phyloP scores from a whole-genome alignment of 306 rosid genomes.

The Clitoria ternatea region DNA sequence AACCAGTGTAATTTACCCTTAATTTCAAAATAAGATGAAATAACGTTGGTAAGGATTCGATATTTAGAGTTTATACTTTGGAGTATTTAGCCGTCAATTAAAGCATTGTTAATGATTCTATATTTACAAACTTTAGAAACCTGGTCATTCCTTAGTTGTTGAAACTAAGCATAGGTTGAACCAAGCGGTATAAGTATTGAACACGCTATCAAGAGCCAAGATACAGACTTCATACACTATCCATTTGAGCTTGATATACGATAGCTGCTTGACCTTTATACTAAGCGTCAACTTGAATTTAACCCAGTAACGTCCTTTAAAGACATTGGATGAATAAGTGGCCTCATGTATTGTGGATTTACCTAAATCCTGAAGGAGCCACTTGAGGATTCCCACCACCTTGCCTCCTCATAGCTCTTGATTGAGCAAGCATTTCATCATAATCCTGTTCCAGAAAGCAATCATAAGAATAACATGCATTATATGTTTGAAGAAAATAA shows the following conservation, averaged over 20 bases:
- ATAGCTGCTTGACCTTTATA: constrained; percentile 15
- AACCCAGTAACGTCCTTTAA: constrained; percentile 22
- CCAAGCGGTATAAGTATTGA: background rate
- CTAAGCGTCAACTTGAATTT: constrained; percentile 2
- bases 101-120: constrained; percentile 13
- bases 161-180: constrained; percentile 19
- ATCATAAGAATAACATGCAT: constrained; percentile 6
- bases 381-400: constrained; percentile 61
- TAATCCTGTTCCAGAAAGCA: constrained; percentile 50
- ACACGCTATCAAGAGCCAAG: constrained; percentile 4
- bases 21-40: background rate
- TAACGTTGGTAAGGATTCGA: too few relatives aligned
- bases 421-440: constrained; percentile 69
- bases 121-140: constrained; percentile 29
- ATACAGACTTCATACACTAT: background rate
- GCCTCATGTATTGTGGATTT: constrained; percentile 16
- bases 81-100: background rate
- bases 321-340: constrained; percentile 18
- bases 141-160: background rate
- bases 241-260: constrained; percentile 7
- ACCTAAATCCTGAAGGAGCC: constrained; percentile 79
- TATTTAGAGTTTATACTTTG: too few relatives aligned
- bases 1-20: too few relatives aligned
- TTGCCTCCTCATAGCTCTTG: constrained; percentile 62
- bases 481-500: background rate